A percentile compares a stretch with the other conserved stretches of the same genome.
phyloP scores from a whole-genome alignment of 495 filamentous ascomycete genomes.

The Podospora pseudoanserina region DNA sequence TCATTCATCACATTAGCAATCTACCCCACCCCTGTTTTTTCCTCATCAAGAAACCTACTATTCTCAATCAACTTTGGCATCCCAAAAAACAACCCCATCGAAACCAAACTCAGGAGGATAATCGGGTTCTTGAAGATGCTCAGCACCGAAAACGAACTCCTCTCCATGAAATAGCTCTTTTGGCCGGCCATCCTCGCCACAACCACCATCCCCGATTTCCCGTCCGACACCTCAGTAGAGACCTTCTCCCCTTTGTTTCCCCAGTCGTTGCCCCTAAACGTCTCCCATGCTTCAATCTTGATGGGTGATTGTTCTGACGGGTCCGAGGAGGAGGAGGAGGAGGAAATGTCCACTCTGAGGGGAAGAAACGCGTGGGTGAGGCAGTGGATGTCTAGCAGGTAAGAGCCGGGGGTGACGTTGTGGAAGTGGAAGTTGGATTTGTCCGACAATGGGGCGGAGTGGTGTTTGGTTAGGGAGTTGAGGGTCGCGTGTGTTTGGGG shows the following conservation, averaged over 20 bases:
- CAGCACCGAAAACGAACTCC: conserved; percentile 52
- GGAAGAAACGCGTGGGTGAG: conserved; percentile 69
- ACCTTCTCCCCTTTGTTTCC: conserved; percentile 69
- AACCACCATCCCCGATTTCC: conserved; percentile 36
- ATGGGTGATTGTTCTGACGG: conserved; percentile 26
- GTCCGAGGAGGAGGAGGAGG: neutral
- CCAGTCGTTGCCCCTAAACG: conserved; percentile 85
- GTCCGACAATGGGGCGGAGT: conserved; percentile 59
- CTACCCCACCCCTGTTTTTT: neutral
- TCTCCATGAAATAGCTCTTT: conserved; percentile 71
- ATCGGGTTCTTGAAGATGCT: conserved; percentile 87
- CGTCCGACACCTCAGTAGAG: conserved; percentile 26
- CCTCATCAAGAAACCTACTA: conserved; percentile 57
- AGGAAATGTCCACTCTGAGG: conserved; percentile 66
- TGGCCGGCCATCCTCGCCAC: conserved; percentile 57
- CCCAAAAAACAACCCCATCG: conserved; percentile 74
- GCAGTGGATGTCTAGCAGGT: conserved; percentile 75
- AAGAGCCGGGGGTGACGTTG: conserved; percentile 63
- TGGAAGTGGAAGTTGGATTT: conserved; percentile 69
- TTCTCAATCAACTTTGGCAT: conserved; percentile 95
- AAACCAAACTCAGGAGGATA: conserved; percentile 83
- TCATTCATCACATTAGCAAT: conserved; percentile 2
- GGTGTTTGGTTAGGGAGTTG: conserved; percentile 45
- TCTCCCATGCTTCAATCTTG: conserved; percentile 69
- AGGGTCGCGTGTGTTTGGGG: conserved; percentile 73